Conservation (phyloP, 306 rosid species). For the Cucumis cinereus region DNA sequence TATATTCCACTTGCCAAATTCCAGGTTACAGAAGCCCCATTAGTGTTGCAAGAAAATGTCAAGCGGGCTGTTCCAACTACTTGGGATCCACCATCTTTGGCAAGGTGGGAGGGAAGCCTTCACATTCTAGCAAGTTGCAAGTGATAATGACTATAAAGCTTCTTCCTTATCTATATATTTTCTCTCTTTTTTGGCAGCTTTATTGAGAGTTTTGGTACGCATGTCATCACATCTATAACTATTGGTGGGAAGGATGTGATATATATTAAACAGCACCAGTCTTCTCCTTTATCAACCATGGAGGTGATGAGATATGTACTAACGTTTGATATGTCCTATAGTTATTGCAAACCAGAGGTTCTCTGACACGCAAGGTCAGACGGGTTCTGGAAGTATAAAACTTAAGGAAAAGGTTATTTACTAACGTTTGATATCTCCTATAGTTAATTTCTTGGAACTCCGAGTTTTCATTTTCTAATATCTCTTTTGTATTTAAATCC, state of each 20-base stretch:
- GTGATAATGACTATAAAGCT: constrained; percentile 6
- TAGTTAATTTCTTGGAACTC: neutral
- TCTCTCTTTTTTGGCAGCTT: constrained; percentile 44
- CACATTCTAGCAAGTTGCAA: neutral
- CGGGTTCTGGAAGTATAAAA: constrained; percentile 52
- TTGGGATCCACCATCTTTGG: constrained; percentile 69
- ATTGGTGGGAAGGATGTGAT: constrained; percentile 88
- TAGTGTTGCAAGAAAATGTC: constrained; percentile 51
- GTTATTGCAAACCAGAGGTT: constrained; percentile 73
- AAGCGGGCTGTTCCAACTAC: constrained; percentile 44
- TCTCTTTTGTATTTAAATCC: constrained; percentile 2
- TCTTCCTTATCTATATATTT: constrained; percentile 16
- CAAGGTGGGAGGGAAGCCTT: constrained; percentile 45
- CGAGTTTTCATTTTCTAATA: neutral
- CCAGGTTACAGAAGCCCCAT: constrained; percentile 36
- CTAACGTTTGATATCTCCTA: neutral
- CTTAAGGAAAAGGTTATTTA: constrained; percentile 74
- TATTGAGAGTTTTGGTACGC: constrained; percentile 80
- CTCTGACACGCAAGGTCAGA: constrained; percentile 33
- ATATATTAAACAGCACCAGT: constrained; percentile 64
- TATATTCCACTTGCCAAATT: constrained; percentile 68
- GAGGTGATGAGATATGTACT: constrained; percentile 69
- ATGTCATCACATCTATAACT: constrained; percentile 67
- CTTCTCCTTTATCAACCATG: constrained; percentile 56
- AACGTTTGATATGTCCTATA: too few species aligned